phyloP scores from a whole-genome alignment of 805 yeast species.

The Saturnispora hagleri region DNA sequence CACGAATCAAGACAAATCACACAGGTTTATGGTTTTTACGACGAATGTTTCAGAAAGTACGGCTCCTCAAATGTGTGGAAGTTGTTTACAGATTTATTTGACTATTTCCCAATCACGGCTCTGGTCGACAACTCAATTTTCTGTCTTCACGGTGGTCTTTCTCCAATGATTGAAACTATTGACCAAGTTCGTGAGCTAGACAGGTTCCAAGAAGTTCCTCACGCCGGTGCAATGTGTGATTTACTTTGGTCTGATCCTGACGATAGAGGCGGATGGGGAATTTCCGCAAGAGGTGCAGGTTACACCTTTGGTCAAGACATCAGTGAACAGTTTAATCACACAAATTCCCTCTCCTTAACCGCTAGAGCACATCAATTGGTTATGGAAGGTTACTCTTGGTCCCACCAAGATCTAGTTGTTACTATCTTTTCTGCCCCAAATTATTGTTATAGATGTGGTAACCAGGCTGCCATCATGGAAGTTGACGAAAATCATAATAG shows the following conservation, averaged over 20 bases:
- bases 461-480: slow-evolving; percentile 97
- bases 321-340: slow-evolving; percentile 86
- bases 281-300: slow-evolving; percentile 97
- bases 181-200: slow-evolving; percentile 88
- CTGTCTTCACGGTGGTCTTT: slow-evolving; percentile 90
- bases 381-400: slow-evolving; percentile 97
- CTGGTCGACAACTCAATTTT: slow-evolving; percentile 83
- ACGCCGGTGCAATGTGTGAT: slow-evolving; percentile 97
- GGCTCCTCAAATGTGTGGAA: slow-evolving; percentile 94
- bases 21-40: slow-evolving; percentile 92
- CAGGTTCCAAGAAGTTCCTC: slow-evolving; percentile 93
- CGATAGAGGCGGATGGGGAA: slow-evolving; percentile 97
- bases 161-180: slow-evolving; percentile 89
- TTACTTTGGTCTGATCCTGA: slow-evolving; percentile 96
- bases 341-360: slow-evolving; percentile 72
- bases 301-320: slow-evolving; percentile 96
- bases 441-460: slow-evolving; percentile 95
- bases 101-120: slow-evolving; percentile 89
- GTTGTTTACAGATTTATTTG: slow-evolving; percentile 82
- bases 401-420: slow-evolving; percentile 88
- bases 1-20: slow-evolving; percentile 95
- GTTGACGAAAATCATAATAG: slow-evolving; percentile 89
- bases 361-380: slow-evolving; percentile 96
- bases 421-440: slow-evolving; percentile 94
- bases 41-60: slow-evolving; percentile 88